Evolutionary conservation across 495 filamentous ascomycete species (phyloP), one percentile per base, ranked within the genome.

Genomic region (Pseudomonodictys pantanalensis): DNA sequence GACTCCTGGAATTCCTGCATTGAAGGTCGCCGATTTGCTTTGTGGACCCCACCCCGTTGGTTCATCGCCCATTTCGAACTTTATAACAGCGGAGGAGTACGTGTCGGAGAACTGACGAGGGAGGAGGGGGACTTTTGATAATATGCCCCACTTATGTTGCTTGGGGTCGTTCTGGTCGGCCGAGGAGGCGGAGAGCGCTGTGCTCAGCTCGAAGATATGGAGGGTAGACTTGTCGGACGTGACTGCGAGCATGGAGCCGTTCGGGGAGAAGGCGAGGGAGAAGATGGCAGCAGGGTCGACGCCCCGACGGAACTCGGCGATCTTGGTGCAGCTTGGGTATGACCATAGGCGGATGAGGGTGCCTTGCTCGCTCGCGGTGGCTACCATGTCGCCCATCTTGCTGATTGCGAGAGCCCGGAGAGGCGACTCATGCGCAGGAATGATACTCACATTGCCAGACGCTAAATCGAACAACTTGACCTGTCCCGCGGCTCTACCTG

Each of bases 221-320:
- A 98, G 74, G 2, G 91, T 98, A 4, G 86, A 90, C 71, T 97
- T 98, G 76, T 98, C 93, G 23, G 91, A 96, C n/a, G 95, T 97
- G 49, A 91, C 91, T 18, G 93, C 93, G 12, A 97, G 79, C 62
- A 88, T 76, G 33, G 78, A 81, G 44, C 85, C 87, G 8, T 83
- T 84, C 0, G 92, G 93, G 28, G 86, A 93, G 68, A 97, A 90
- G 23, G 88, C 84, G 12, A 98, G 76, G 5, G 88, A 91, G 76
- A 88, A 96, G 65, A 97, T 87, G 20, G 83, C 81, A 20, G 93
- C 92, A 45, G 84, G 87, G 65, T 98, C 93, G 25, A 92, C 85
- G 22, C 93, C 93, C 6, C 93, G 85, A 23, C 93, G 85, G 39
- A 96, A 75, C 71, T 97, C 93, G 15, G 81, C 86, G 35, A 96